phyloP scores from a whole-genome alignment of 768 basidiomycete species.

The Hemileccinum impolitum region DNA sequence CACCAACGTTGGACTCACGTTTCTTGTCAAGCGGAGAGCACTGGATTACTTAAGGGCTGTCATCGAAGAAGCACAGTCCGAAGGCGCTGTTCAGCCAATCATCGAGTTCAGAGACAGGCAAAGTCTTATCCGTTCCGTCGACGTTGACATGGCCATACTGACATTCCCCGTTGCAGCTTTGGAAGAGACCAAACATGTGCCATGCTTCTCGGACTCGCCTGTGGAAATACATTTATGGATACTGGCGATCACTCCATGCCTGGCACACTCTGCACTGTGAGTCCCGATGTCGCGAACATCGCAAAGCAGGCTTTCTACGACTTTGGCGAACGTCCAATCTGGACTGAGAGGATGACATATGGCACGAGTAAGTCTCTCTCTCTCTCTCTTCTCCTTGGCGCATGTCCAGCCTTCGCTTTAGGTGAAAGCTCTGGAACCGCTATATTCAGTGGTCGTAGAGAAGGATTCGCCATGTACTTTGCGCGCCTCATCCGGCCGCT shows the following conservation, averaged over 20 bases:
- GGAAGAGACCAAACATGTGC: constrained; percentile 90
- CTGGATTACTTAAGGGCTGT: constrained; percentile 81
- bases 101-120: constrained; percentile 81
- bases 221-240: constrained; percentile 79
- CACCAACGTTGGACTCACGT: constrained; percentile 81
- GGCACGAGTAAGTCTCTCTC: constrained; percentile 54
- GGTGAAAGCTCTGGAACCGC: constrained; percentile 70
- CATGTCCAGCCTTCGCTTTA: constrained; percentile 19
- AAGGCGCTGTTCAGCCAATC: constrained; percentile 74
- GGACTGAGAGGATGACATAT: constrained; percentile 74
- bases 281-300: constrained; percentile 60
- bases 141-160: background rate
- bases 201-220: constrained; percentile 84
- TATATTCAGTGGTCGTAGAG: constrained; percentile 82
- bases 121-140: constrained; percentile 10
- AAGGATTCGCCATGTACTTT: constrained; percentile 86
- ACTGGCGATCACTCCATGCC: constrained; percentile 43
- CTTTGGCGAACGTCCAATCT: constrained; percentile 78
- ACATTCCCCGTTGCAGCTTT: constrained; percentile 50
- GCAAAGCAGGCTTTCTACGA: constrained; percentile 88
- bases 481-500: constrained; percentile 80
- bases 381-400: background rate
- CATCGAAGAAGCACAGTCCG: constrained; percentile 77
- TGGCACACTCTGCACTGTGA: constrained; percentile 48
- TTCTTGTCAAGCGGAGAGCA: constrained; percentile 76